Percentiles rank a stretch among this genome's conserved stretches.
Conservation (phyloP, 495 filamentous ascomycete species). For the Lepraria neglecta region DNA sequence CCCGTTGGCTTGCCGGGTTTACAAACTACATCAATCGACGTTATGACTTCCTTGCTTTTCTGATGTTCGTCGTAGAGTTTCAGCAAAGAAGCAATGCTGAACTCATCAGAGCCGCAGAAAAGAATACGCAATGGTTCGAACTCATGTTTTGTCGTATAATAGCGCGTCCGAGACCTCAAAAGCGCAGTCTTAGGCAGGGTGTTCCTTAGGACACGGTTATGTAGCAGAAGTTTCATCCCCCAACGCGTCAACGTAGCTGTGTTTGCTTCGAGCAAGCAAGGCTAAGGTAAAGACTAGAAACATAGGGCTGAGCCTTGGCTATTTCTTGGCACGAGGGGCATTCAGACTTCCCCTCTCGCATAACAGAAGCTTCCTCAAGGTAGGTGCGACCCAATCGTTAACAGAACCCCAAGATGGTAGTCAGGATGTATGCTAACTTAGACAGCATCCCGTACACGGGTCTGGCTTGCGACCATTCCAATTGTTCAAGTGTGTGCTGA, state of each 20-base stretch:
- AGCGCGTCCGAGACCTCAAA: neutral
- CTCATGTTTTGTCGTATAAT: constrained; percentile 30
- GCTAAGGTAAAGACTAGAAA: too few species aligned
- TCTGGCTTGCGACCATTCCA: neutral
- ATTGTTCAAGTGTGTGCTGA: neutral
- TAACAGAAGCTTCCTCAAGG: neutral
- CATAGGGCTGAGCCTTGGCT: neutral
- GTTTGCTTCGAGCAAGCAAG: too few species aligned
- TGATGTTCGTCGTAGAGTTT: constrained; percentile 59
- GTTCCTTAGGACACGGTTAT: neutral
- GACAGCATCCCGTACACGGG: neutral
- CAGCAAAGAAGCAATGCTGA: constrained; percentile 73
- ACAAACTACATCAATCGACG: constrained; percentile 83
- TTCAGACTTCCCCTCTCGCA: neutral
- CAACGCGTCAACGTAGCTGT: neutral
- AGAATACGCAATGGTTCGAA: constrained; percentile 74
- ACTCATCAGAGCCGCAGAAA: constrained; percentile 91
- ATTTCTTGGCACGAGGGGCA: neutral
- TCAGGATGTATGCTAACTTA: neutral
- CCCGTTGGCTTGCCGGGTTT: constrained; percentile 69
- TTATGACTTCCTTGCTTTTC: constrained; percentile 50
- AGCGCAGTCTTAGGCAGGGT: neutral
- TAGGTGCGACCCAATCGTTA: neutral
- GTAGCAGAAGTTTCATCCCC: neutral
- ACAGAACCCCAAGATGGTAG: neutral